Evolutionary conservation across 805 yeast species (phyloP).

Genomic region (Schizosaccharomyces cryophilus): DNA sequence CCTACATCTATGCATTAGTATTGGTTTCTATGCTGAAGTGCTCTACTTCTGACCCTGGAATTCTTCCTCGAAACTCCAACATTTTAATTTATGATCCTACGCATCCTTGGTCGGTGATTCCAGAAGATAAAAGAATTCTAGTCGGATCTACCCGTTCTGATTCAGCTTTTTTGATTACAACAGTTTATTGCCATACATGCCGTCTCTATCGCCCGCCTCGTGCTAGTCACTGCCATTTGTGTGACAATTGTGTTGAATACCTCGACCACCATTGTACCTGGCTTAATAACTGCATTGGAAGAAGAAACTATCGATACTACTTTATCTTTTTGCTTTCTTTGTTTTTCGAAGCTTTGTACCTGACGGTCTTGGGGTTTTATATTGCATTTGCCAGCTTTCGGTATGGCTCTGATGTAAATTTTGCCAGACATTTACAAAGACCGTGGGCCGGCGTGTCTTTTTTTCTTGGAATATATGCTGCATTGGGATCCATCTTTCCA

Average conservation of each 20-base stretch:
- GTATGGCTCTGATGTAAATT: background rate
- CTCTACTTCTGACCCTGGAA: conserved; percentile 1
- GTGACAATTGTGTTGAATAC: conserved; percentile 2
- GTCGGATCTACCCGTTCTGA: background rate
- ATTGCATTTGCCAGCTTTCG: background rate
- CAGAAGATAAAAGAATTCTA: background rate
- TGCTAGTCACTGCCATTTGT: conserved; percentile 1
- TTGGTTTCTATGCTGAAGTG: background rate
- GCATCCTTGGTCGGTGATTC: background rate
- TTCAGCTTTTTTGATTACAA: background rate
- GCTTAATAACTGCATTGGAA: conserved; percentile 1
- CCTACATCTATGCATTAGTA: background rate
- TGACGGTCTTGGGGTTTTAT: background rate
- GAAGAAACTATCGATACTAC: background rate
- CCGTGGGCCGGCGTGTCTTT: background rate
- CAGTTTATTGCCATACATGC: conserved; percentile 1
- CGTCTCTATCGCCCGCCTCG: conserved; percentile 1
- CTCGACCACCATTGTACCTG: conserved; percentile 1
- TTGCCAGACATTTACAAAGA: background rate
- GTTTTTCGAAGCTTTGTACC: background rate
- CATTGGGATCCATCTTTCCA: background rate
- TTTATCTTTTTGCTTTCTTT: background rate
- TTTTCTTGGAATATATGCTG: background rate
- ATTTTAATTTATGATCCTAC: background rate
- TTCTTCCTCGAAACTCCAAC: background rate